phyloP scores from a whole-genome alignment of 1,284 basidiomycete species.

The Flammula alnicola region DNA sequence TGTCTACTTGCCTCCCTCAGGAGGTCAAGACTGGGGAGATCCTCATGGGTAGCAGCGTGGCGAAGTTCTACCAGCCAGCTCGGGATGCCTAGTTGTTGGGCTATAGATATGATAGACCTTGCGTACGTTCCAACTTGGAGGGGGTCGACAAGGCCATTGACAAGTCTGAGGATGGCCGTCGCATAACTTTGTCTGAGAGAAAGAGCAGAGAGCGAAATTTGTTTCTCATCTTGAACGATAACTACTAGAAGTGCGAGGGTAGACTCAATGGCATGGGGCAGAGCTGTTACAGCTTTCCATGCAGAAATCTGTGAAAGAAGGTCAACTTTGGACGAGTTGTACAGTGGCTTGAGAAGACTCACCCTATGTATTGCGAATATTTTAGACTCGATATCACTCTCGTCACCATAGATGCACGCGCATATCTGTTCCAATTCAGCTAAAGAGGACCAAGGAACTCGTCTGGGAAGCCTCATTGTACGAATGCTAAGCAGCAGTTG shows the following conservation, averaged over 20 bases:
- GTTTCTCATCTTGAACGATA: slow-evolving; percentile 54
- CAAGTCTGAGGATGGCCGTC: slow-evolving; percentile 83
- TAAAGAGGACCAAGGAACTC: slow-evolving; percentile 82
- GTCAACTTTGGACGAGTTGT: slow-evolving; percentile 6
- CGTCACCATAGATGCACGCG: slow-evolving; percentile 78
- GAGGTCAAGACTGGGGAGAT: slow-evolving; percentile 85
- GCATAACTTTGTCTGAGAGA: slow-evolving; percentile 71
- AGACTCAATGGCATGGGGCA: slow-evolving; percentile 77
- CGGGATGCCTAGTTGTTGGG: slow-evolving; percentile 85
- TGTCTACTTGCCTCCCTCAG: slow-evolving; percentile 78
- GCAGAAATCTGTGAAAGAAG: slow-evolving; percentile 64
- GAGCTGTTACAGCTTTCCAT: slow-evolving; percentile 72
- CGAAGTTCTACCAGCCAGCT: slow-evolving; percentile 92
- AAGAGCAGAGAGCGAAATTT: slow-evolving; percentile 42
- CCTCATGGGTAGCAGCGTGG: slow-evolving; percentile 96
- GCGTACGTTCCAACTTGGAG: slow-evolving; percentile 89
- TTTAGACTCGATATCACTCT: slow-evolving; percentile 61
- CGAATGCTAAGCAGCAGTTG: neutral
- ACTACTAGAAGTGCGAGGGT: slow-evolving; percentile 71
- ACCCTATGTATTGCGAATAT: slow-evolving; percentile 74
- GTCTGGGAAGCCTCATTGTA: slow-evolving; percentile 78
- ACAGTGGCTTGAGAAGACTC: slow-evolving; percentile 31
- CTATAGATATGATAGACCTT: slow-evolving; percentile 88
- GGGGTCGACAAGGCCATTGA: slow-evolving; percentile 95
- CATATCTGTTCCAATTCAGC: slow-evolving; percentile 83